Percentiles rank a stretch among this genome's conserved stretches.
phyloP scores from a whole-genome alignment of 495 filamentous ascomycete species.

The Penicillium egyptiacum region DNA sequence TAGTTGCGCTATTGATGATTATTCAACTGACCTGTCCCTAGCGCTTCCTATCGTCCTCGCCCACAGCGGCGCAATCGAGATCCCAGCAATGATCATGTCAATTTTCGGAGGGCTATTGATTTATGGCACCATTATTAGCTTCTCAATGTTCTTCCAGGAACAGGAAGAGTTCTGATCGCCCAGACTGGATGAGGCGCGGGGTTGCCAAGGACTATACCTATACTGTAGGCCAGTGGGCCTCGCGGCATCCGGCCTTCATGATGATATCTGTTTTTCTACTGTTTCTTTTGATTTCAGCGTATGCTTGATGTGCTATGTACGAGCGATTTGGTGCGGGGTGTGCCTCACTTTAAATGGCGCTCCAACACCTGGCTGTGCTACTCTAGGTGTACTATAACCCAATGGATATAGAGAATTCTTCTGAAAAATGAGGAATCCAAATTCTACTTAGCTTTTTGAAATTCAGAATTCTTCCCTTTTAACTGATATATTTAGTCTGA shows the following conservation, averaged over 20 bases:
- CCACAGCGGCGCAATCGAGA: constrained; percentile 74
- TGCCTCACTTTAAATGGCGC: constrained; percentile 15
- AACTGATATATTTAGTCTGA: not conserved
- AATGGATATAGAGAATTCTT: constrained; percentile 28
- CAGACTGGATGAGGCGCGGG: constrained; percentile 2
- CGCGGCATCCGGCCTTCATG: constrained; percentile 10
- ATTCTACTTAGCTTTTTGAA: not conserved
- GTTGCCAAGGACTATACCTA: not conserved
- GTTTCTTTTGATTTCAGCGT: constrained; percentile 20
- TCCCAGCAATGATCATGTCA: constrained; percentile 93
- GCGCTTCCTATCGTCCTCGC: constrained; percentile 90
- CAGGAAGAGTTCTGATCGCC: constrained; percentile 76
- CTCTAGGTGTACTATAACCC: constrained; percentile 27
- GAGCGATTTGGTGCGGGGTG: constrained; percentile 14
- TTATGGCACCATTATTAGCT: constrained; percentile 96
- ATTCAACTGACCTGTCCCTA: constrained; percentile 40
- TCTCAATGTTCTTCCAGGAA: constrained; percentile 97
- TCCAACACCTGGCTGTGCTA: constrained; percentile 21
- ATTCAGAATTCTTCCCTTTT: not conserved
- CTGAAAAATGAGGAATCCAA: not conserved
- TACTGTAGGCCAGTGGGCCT: not conserved
- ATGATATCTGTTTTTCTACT: constrained; percentile 18
- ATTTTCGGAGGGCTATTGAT: constrained; percentile 90
- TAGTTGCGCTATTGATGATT: not conserved
- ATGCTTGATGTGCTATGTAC: constrained; percentile 22